phyloP scores from a whole-genome alignment of 352 stramenopile genomes.

The Blastocystis sp. region DNA sequence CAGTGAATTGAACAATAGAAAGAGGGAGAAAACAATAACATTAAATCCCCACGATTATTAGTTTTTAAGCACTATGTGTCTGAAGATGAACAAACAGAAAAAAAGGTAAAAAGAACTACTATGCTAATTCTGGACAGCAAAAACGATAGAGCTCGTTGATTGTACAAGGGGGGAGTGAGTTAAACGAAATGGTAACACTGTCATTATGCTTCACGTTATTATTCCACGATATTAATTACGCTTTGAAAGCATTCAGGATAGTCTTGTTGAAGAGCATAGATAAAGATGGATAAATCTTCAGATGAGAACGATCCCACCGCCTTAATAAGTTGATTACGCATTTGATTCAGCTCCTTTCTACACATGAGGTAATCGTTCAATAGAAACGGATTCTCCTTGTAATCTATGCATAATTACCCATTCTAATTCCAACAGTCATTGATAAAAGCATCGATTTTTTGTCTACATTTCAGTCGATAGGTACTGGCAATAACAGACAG shows the following conservation, averaged over 20 bases:
- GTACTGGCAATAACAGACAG: background rate
- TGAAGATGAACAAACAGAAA: too few relatives aligned
- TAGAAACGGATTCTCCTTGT: background rate
- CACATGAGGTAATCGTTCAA: background rate
- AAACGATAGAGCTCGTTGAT: too few relatives aligned
- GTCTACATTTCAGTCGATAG: background rate
- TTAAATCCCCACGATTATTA: too few relatives aligned
- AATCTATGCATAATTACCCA: slow-evolving; percentile 12
- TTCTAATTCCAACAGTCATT: background rate
- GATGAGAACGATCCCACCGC: background rate
- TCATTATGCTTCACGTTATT: too few relatives aligned
- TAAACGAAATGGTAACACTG: too few relatives aligned
- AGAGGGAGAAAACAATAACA: too few relatives aligned
- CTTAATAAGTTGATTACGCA: background rate
- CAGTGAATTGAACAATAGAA: background rate
- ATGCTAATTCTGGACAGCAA: too few relatives aligned
- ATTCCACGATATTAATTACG: background rate
- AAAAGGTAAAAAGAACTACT: too few relatives aligned
- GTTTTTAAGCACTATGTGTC: too few relatives aligned
- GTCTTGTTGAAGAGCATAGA: background rate
- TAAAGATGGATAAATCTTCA: background rate
- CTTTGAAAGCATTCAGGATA: background rate
- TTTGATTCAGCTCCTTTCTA: background rate
- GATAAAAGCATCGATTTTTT: background rate
- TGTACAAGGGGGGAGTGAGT: too few relatives aligned